Percentiles rank a stretch among this genome's conserved stretches.
Conservation (phyloP, 1,284 basidiomycete genomes). For the Rhizoctonia solani region DNA sequence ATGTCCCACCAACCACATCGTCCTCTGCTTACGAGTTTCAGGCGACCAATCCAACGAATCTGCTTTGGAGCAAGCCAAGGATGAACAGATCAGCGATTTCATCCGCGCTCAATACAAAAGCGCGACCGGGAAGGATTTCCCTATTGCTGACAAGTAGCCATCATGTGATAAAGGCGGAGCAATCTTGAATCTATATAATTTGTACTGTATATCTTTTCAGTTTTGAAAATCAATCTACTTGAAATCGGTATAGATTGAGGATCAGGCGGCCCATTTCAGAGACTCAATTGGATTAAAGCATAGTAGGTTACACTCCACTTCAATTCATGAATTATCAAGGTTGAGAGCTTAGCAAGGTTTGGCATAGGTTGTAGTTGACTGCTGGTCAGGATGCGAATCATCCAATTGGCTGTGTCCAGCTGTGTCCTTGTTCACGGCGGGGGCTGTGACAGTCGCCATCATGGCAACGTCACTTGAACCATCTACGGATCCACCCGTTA, state of each 20-base stretch:
- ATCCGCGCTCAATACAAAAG: slow-evolving; percentile 35
- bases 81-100: slow-evolving; percentile 39
- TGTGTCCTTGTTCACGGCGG: not conserved
- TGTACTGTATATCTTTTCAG: too few species aligned
- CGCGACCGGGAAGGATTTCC: slow-evolving; percentile 31
- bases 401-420: slow-evolving; percentile 15
- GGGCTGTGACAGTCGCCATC: slow-evolving; percentile 5
- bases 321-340: too few species aligned
- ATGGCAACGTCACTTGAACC: slow-evolving; percentile 8
- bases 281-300: too few species aligned
- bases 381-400: slow-evolving; percentile 1
- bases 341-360: slow-evolving; percentile 11
- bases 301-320: too few species aligned
- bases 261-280: too few species aligned
- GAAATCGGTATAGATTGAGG: too few species aligned
- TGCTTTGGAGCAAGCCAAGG: slow-evolving; percentile 39
- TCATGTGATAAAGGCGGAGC: too few species aligned
- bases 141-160: slow-evolving; percentile 33
- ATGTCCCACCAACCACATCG: not conserved
- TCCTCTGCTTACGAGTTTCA: not conserved
- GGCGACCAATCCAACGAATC: slow-evolving; percentile 39
- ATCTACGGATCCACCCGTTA: not conserved
- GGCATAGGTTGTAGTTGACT: slow-evolving; percentile 19
- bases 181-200: too few species aligned
- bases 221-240: too few species aligned